These are phyloP conservation scores for Pharnaceum exiguum DNA, from an alignment of 148 eudicot genomes.

Conservation along the genomic window DNA sequence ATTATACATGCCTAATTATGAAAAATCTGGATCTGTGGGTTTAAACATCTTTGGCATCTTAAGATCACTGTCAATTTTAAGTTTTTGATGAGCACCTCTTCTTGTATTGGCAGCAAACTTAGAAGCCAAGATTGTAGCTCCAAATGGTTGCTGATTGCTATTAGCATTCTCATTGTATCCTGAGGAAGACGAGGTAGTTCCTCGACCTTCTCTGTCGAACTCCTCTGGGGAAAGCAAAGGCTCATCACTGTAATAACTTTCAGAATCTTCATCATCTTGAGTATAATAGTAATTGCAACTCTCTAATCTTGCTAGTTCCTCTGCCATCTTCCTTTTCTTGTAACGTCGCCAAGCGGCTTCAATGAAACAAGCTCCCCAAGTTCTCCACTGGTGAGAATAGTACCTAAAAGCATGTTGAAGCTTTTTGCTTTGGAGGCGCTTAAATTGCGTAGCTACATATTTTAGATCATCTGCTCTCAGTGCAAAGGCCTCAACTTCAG, in stretches of 20 bases:
- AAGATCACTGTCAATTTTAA: slow-evolving; percentile 23
- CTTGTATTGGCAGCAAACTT: slow-evolving; percentile 68
- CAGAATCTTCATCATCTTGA: slow-evolving; percentile 3
- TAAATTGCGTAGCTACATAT: slow-evolving; percentile 70
- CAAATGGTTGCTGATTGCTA: slow-evolving; percentile 29
- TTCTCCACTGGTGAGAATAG: slow-evolving; percentile 89
- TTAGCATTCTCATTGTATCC: no score
- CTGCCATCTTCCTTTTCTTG: slow-evolving; percentile 49
- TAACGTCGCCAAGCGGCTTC: slow-evolving; percentile 84
- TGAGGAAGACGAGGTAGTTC: not conserved
- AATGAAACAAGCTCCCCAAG: slow-evolving; percentile 85
- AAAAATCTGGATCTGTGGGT: slow-evolving; percentile 80
- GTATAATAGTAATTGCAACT: slow-evolving; percentile 25
- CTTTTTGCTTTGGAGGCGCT: slow-evolving; percentile 75
- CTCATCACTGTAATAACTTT: not conserved
- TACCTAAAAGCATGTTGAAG: slow-evolving; percentile 82
- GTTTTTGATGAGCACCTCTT: slow-evolving; percentile 42
- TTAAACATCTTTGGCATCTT: slow-evolving; percentile 80
- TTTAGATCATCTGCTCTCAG: slow-evolving; percentile 84
- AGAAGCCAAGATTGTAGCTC: slow-evolving; percentile 63
- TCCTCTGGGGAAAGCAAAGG: slow-evolving; percentile 5
- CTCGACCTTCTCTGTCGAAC: slow-evolving; percentile 1
- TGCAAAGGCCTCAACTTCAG: slow-evolving; percentile 84
- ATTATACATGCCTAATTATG: slow-evolving; percentile 18
- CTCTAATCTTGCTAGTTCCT: slow-evolving; percentile 52